phyloP scores from a whole-genome alignment of 768 basidiomycete species.

The Chalciporus pseudorubinellus region DNA sequence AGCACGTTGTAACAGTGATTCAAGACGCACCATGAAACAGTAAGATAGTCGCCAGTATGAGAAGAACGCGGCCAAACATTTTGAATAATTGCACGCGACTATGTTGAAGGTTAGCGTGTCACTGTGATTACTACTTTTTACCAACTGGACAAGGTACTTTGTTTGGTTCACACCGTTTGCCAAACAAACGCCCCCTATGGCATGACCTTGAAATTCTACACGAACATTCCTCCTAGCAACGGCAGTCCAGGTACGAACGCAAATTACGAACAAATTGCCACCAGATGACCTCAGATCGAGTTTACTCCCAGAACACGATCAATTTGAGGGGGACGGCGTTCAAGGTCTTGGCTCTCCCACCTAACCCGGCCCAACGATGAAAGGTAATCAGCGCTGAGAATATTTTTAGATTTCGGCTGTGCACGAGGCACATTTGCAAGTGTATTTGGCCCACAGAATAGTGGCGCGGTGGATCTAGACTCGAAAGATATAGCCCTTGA shows the following conservation, averaged over 20 bases:
- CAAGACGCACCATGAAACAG: constrained; percentile 52
- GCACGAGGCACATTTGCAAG: background rate
- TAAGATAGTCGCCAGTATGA: constrained; percentile 44
- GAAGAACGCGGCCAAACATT: constrained; percentile 49
- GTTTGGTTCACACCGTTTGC: constrained; percentile 3
- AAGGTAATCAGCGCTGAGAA: background rate
- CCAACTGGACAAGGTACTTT: too few species aligned
- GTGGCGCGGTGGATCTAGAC: background rate
- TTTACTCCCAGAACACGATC: background rate
- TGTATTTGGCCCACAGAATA: background rate
- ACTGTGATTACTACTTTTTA: too few species aligned
- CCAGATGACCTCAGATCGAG: too few species aligned
- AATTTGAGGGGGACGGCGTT: background rate
- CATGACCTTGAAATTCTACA: too few species aligned
- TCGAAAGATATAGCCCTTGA: background rate
- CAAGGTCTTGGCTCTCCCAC: background rate
- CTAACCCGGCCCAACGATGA: background rate
- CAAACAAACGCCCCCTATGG: constrained; percentile 9
- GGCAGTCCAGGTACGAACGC: too few species aligned
- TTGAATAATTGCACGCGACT: background rate
- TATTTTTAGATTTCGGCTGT: background rate
- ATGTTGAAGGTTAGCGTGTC: background rate
- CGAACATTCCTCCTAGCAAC: background rate
- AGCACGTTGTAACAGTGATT: background rate
- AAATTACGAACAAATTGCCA: too few species aligned